Evolutionary conservation across 1,284 basidiomycete species (phyloP).

Genomic region (Gymnopus androsaceus): DNA sequence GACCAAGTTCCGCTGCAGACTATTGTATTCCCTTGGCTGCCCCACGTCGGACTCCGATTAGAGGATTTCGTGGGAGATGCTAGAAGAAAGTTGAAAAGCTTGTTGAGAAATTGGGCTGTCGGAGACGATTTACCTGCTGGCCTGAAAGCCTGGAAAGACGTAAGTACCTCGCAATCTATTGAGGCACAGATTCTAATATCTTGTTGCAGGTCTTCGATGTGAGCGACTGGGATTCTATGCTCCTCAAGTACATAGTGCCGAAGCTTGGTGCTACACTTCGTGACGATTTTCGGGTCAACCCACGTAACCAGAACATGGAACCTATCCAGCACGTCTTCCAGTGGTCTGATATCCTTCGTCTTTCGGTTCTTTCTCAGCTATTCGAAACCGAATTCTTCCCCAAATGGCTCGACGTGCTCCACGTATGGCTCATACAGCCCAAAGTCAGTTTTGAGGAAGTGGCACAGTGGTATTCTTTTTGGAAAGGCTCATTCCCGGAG

Average conservation of each 20-base stretch:
- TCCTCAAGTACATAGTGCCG: constrained; percentile 89
- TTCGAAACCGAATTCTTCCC: constrained; percentile 93
- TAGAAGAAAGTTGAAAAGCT: constrained; percentile 78
- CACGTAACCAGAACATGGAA: constrained; percentile 84
- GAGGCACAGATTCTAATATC: constrained; percentile 21
- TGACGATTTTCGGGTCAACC: constrained; percentile 85
- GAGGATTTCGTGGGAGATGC: constrained; percentile 85
- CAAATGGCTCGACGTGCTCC: constrained; percentile 92
- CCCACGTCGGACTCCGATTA: constrained; percentile 78
- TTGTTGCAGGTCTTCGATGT: constrained; percentile 64
- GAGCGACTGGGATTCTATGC: constrained; percentile 87
- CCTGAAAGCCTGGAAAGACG: constrained; percentile 78
- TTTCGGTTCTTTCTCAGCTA: constrained; percentile 78
- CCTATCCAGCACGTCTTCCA: constrained; percentile 76
- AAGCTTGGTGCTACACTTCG: constrained; percentile 82
- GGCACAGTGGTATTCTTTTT: constrained; percentile 87
- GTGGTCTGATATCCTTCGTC: constrained; percentile 77
- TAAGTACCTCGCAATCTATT: constrained; percentile 41
- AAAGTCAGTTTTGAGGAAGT: constrained; percentile 87
- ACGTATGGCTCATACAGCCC: constrained; percentile 88
- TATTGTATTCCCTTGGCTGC: constrained; percentile 95
- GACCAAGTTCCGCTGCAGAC: constrained; percentile 67
- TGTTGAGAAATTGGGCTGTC: constrained; percentile 80
- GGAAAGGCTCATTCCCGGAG: constrained; percentile 82
- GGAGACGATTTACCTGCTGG: constrained; percentile 77